These are phyloP conservation scores for Cutaneotrichosporon mucoides DNA, from an alignment of 1,284 basidiomycete species.

Conservation along the genomic window DNA sequence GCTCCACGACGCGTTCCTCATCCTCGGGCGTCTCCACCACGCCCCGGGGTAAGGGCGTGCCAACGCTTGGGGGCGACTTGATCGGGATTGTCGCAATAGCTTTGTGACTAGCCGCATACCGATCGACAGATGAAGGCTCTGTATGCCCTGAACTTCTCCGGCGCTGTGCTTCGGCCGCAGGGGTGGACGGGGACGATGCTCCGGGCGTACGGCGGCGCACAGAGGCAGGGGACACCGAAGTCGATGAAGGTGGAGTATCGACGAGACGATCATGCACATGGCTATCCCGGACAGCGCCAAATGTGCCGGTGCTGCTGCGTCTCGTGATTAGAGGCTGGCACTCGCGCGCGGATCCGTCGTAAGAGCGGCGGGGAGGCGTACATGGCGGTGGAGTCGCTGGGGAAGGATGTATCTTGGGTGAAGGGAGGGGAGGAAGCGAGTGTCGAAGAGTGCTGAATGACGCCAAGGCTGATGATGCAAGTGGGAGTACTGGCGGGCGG, in stretches of 20 bases:
- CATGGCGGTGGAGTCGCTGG: background rate
- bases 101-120: background rate
- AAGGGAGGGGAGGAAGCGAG: background rate
- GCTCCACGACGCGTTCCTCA: background rate
- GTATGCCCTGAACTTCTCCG: background rate
- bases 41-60: background rate
- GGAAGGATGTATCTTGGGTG: background rate
- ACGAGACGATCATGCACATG: background rate
- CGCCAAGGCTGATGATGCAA: background rate
- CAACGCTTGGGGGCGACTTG: background rate
- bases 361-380: background rate
- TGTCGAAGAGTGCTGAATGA: background rate
- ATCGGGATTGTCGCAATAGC: background rate
- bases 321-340: background rate
- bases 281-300: background rate
- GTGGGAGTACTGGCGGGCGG: background rate
- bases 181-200: background rate
- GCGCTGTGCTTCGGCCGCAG: background rate
- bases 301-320: conserved; percentile 4
- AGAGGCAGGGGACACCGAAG: background rate
- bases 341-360: background rate
- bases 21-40: background rate
- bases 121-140: background rate
- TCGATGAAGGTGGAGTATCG: background rate
- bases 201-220: background rate